Evolutionary conservation across 345 rosid genomes (phyloP), one percentile per base, ranked within the genome.

Genomic region (Gossypium bickii): DNA sequence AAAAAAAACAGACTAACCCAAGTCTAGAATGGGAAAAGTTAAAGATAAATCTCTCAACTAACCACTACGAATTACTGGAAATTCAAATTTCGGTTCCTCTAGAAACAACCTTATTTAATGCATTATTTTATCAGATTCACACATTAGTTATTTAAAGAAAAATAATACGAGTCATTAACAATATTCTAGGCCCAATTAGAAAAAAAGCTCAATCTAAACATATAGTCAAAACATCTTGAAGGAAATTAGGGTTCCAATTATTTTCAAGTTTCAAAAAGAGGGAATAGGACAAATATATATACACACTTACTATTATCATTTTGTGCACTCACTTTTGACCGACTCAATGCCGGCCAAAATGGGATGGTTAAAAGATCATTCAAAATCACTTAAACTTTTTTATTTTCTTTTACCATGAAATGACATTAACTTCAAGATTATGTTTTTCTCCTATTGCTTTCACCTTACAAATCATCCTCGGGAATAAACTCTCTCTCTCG

Each of bases 271-370:
- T 63, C 5, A 17, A 62, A 61, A 62, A 38, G 8, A 29, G 44
- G 9, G 9, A 34, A 29, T 9, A 57, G 11, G 49, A 45, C 49
- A 45, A 57, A 57, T 16, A 53, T 4, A 6, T 6, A 55, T 0
- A 53, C 9, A 17, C 1, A 53, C 15, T 0, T 16, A 44, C 34
- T 20, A 5, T 45, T 27, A 62, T 62, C 22, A 22, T 20, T 34
- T 12, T 12, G 16, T 44, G 71, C 63, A 53, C 41, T 18, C 41
- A 45, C 77, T 75, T 81, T 78, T 79, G 76, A 81, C 82, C 80
- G 24, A 57, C 45, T 45, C 51, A 76, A 78, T 48, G 70, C 64
- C 49, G 67, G 76, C 58, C 78, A 76, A 71, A 70, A 64, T 10
- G 43, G 43, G 17, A 5, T 69, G 45, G 72, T 49, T 69, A 55